Percentiles rank a stretch among this genome's conserved stretches.
Conservation (phyloP, 352 stramenopile species). For the Thraustochytrium striatum region DNA sequence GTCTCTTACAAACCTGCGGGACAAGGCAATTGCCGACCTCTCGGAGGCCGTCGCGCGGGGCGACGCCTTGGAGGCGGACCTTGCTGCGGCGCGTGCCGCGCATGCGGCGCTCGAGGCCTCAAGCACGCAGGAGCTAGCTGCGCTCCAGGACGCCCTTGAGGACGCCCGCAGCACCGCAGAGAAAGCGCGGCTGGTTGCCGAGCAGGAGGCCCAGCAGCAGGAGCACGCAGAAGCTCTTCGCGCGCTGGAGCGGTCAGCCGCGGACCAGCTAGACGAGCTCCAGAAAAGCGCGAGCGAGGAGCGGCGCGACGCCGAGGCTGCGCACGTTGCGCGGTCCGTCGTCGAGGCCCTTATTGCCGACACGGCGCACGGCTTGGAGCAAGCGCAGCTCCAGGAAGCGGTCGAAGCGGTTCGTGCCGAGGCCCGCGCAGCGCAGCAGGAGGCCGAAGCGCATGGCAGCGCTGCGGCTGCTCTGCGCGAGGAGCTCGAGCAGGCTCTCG, state of each 20-base stretch:
- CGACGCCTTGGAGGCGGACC: conserved; percentile 3
- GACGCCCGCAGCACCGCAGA: neutral
- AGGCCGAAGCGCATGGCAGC: no score
- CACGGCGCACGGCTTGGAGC: neutral
- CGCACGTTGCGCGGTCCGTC: neutral
- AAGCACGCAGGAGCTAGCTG: neutral
- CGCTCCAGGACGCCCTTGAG: neutral
- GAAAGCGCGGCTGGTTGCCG: neutral
- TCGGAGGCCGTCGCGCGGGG: neutral
- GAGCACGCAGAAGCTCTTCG: neutral
- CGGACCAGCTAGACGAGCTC: neutral
- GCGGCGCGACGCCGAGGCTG: neutral
- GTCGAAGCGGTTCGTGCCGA: neutral
- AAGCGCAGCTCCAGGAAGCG: neutral
- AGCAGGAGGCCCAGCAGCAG: neutral
- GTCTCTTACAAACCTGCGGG: no score
- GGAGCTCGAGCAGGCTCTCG: neutral
- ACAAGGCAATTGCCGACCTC: no score
- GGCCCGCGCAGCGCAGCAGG: neutral
- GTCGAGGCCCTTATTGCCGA: neutral
- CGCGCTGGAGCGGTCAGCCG: neutral
- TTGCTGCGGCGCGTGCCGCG: neutral
- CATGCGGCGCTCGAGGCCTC: neutral
- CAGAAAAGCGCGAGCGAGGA: neutral
- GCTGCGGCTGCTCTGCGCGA: neutral